Base-by-base conservation (phyloP, 2,329 filamentous ascomycete genomes). In the Penicillium sp. region DNA sequence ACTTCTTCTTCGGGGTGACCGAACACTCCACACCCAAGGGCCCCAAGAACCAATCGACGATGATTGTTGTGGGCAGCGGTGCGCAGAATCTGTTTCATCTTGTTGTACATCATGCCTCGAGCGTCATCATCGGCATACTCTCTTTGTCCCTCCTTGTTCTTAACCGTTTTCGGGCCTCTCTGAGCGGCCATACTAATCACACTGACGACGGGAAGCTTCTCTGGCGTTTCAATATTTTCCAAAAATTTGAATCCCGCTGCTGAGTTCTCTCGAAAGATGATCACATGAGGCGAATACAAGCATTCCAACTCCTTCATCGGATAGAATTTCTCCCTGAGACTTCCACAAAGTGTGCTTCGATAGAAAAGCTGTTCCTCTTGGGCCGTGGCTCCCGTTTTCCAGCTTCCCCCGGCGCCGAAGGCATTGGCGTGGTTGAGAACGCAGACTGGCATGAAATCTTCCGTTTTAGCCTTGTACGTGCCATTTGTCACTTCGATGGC, bases 361-460 rank as follows among this genome's bases (percentile, higher is more conserved):
- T 85, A 86, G 72, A 85, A 89, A 6, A 90, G 77, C 3, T 82
- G 80, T 73, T 90, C 87, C 72, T 90, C 87, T 68, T 90, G 87
- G 0, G 87, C 86, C 29, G 82, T 70, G 50, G 84, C 77, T 34
- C 87, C 87, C 36, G 77, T 78, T 4, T 79, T 66, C 80, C 85
- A 89, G 16, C 85, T 85, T 18, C 87, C 87, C n/a, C 86, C 87
- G 0, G 83, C 78, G 13, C 64, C 69, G 3, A 69, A 61, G 44
- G 82, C 77, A 47, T 83, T 88, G 14, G 86, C 86, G 73, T 88
- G 83, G 63, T 89, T 90, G 54, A 90, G 74, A 22, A 88, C 78
- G 31, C 79, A 82, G n/a, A 87, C 79, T 7, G 75, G 74, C 51
- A 44, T 49, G 10, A 5, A 8, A 22, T 53, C 46, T 56, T 56